Evolutionary conservation across 2,329 filamentous ascomycete species (phyloP).

Genomic region (Xylariaceae sp.): DNA sequence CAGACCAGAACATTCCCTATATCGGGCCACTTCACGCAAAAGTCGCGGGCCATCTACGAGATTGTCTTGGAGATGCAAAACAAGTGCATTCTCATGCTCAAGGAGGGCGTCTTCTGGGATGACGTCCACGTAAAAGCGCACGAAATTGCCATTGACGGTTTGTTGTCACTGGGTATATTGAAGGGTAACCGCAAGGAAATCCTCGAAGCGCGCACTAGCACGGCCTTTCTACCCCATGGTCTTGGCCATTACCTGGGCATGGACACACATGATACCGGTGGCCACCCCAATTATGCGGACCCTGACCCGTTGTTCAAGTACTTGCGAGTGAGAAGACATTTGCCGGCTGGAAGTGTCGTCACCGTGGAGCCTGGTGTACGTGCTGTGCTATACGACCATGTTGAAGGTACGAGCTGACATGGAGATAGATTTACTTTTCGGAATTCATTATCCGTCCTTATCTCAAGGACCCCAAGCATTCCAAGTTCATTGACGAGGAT

Average conservation of each 20-base stretch:
- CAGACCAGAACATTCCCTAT: conserved; percentile 81
- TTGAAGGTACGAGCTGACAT: conserved; percentile 7
- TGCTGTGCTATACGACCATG: neutral
- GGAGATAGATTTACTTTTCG: conserved; percentile 73
- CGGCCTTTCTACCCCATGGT: conserved; percentile 88
- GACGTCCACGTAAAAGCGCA: conserved; percentile 77
- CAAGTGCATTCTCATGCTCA: conserved; percentile 66
- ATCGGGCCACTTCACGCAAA: conserved; percentile 60
- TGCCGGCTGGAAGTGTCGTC: conserved; percentile 77
- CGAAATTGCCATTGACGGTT: conserved; percentile 71
- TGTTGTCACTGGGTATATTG: conserved; percentile 71
- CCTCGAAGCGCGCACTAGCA: conserved; percentile 69
- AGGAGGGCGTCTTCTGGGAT: conserved; percentile 72
- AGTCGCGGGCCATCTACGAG: conserved; percentile 70
- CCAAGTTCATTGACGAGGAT: conserved; percentile 67
- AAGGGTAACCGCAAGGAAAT: conserved; percentile 65
- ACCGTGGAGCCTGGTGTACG: conserved; percentile 86
- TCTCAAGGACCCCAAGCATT: conserved; percentile 63
- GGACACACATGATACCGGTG: conserved; percentile 85
- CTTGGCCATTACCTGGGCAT: conserved; percentile 87
- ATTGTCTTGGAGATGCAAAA: conserved; percentile 84
- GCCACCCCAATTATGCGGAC: conserved; percentile 72
- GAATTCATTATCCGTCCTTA: conserved; percentile 81
- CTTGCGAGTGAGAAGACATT: conserved; percentile 66
- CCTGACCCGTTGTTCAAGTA: conserved; percentile 81